Conservation (phyloP, 192 early-diverging fungal genomes). For the Geosiphon pyriformis region DNA sequence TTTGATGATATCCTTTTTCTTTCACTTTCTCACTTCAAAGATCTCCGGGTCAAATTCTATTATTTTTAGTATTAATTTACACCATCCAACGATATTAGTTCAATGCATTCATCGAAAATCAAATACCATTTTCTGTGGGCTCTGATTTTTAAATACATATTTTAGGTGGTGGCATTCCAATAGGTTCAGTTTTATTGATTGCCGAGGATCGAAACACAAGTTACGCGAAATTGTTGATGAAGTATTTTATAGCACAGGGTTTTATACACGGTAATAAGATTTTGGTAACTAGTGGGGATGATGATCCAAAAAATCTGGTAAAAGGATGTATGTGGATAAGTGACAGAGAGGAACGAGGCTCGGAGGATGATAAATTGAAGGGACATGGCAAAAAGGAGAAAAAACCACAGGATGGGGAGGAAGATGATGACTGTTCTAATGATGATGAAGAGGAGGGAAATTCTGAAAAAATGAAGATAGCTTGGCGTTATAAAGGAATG, state of each 20-base stretch:
- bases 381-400: slow-evolving; percentile 20
- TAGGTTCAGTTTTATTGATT: slow-evolving; percentile 73
- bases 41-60: too few relatives aligned
- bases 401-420: slow-evolving; percentile 21
- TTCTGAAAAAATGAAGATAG: slow-evolving; percentile 88
- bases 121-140: neutral
- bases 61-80: neutral
- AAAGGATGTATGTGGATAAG: slow-evolving; percentile 56
- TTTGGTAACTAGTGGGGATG: slow-evolving; percentile 65
- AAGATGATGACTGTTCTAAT: slow-evolving; percentile 21
- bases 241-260: slow-evolving; percentile 86
- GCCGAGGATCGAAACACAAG: slow-evolving; percentile 74
- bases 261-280: slow-evolving; percentile 69
- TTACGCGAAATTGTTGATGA: slow-evolving; percentile 72
- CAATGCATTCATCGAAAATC: neutral
- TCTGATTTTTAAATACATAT: slow-evolving; percentile 28
- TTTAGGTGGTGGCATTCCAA: slow-evolving; percentile 79
- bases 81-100: neutral
- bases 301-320: slow-evolving; percentile 52
- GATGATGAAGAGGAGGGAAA: slow-evolving; percentile 45
- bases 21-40: neutral
- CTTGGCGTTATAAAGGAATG: slow-evolving; percentile 89
- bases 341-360: slow-evolving; percentile 39
- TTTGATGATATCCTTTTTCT: slow-evolving; percentile 66
- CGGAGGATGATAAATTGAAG: slow-evolving; percentile 37